Evolutionary conservation across 441 rosid species (phyloP), one percentile per base, ranked within the genome.

Genomic region (Arabidopsis hybrid): DNA sequence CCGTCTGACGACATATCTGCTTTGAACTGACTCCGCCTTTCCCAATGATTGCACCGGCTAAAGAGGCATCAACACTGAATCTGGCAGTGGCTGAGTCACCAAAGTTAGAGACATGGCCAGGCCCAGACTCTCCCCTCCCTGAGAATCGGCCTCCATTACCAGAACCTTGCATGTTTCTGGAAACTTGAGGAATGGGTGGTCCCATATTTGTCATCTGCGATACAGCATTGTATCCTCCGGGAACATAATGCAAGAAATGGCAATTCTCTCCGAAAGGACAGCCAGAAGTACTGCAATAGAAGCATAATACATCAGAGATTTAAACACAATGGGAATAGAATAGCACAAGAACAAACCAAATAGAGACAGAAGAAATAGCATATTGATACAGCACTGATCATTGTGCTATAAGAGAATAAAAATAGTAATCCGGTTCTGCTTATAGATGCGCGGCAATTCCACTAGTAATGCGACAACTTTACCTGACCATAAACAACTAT

Each of bases 201-300:
- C 87, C 83, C 26, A 83, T 65, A 78, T 89, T 88, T 51, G 85
- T 83, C 87, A 95, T 78, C 84, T 91, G 97, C 8, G 93, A 75
- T 31, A 86, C 89, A 42, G 93, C 93, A 78, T 91, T 95, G 78
- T 81, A 79, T 72, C 99, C 99, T 59, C 98, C 99, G 1, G 99
- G 98, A 69, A 95, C 97, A 69, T 88, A 85, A 69, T 95, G 99
- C 88, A 88, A 72, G 75, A 95, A 95, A 75, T 95, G 99, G 55
- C 99, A 95, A 60, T 93, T 88, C 81, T 95, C 99, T 42, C 99
- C 98, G 64, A 95, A 95, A 60, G 96, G 96, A 73, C 99, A 95
- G 29, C 99, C 98, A 67, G 96, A 86, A 69, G 98, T 92, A 79
- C 99, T 95, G 95, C 84, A 85, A 63, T 7, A 63, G 4, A 78